Evolutionary conservation across 2,329 filamentous ascomycete genomes (phyloP).

Genomic region (Pseudogymnoascus sp.): DNA sequence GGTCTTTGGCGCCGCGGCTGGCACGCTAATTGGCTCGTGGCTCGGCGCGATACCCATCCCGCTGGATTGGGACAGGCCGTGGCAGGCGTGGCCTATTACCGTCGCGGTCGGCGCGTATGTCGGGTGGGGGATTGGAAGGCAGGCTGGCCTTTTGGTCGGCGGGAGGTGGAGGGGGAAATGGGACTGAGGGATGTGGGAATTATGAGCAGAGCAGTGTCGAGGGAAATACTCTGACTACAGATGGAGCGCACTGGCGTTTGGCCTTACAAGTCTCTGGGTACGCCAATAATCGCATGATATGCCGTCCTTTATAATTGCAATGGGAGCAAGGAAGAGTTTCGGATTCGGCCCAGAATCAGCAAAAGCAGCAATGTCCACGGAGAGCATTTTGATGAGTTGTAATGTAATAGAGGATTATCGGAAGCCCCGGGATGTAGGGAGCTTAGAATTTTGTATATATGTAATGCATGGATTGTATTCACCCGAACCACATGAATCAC

Average conservation of each 20-base stretch:
- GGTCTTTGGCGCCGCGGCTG: constrained; percentile 74
- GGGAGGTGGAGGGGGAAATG: constrained; percentile 23
- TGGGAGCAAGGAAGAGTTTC: neutral
- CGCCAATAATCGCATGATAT: neutral
- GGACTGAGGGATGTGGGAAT: neutral
- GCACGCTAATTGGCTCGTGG: constrained; percentile 77
- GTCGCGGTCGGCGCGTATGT: constrained; percentile 76
- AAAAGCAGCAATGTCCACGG: neutral
- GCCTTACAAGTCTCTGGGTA: neutral
- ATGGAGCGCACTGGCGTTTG: neutral
- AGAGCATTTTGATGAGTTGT: neutral
- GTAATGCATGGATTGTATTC: constrained; percentile 1
- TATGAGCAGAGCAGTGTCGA: neutral
- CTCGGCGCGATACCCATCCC: constrained; percentile 91
- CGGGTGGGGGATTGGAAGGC: constrained; percentile 67
- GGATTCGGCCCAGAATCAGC: neutral
- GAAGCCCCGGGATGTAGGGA: neutral
- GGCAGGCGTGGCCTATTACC: constrained; percentile 97
- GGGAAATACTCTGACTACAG: neutral
- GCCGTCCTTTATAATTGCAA: neutral
- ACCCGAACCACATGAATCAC: neutral
- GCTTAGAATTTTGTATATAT: constrained; percentile 5
- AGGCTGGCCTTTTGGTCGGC: constrained; percentile 39
- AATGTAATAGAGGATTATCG: neutral
- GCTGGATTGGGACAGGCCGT: constrained; percentile 96